Evolutionary conservation across 179 eudicot species (phyloP).

Genomic region (Pouteria campechiana): DNA sequence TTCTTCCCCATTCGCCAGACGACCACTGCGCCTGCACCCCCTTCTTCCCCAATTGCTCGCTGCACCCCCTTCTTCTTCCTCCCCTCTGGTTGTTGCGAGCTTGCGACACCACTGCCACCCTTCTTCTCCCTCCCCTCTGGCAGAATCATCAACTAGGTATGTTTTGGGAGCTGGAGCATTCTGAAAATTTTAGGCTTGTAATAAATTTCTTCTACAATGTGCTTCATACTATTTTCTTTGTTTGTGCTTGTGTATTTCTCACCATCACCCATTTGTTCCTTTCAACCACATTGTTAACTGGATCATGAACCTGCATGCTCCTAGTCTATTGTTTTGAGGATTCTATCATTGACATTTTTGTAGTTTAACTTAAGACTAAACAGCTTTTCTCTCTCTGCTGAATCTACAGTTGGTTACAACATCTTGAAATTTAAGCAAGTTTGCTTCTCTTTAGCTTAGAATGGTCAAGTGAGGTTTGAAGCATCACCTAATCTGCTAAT

Average conservation of each 20-base stretch:
- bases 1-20: too few relatives aligned
- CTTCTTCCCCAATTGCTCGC: too few relatives aligned
- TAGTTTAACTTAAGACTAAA: neutral
- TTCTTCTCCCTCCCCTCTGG: too few relatives aligned
- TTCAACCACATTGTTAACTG: slow-evolving; percentile 84
- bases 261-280: slow-evolving; percentile 1
- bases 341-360: neutral
- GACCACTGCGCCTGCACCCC: too few relatives aligned
- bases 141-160: too few relatives aligned
- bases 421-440: neutral
- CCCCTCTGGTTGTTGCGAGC: too few relatives aligned
- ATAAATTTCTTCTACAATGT: neutral
- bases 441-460: slow-evolving; percentile 21
- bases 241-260: neutral
- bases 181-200: too few relatives aligned
- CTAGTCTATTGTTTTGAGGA: slow-evolving; percentile 48
- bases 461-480: slow-evolving; percentile 90
- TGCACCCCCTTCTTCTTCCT: too few relatives aligned
- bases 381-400: neutral
- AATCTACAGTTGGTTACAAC: neutral
- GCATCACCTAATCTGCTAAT: slow-evolving; percentile 66
- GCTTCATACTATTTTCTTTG: neutral
- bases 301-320: slow-evolving; percentile 86
- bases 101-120: too few relatives aligned
- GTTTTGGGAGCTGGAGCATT: too few relatives aligned